A percentile compares a stretch with the other conserved stretches of the same genome.
These are phyloP conservation scores for Pseudogymnoascus sp. DNA, from an alignment of 2,329 filamentous ascomycete genomes.

Conservation along the genomic window DNA sequence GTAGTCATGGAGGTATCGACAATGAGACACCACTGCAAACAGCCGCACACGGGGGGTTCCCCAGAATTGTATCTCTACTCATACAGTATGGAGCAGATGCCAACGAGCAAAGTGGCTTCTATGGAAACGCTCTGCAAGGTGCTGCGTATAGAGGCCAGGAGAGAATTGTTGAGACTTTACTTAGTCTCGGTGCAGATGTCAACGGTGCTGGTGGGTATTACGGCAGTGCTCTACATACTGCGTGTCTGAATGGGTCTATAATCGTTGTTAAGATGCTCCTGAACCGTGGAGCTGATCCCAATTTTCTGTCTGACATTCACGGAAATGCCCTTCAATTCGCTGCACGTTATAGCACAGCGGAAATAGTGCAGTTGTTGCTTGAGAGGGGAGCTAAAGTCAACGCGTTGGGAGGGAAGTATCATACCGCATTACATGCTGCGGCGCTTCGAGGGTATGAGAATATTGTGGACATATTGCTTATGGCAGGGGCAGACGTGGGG, in stretches of 20 bases:
- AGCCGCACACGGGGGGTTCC: background rate
- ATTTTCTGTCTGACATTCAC: background rate
- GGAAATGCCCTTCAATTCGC: background rate
- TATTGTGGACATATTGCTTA: background rate
- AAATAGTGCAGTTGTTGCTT: slow-evolving; percentile 19
- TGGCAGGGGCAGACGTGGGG: background rate
- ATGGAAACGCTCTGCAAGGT: background rate
- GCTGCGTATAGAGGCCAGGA: background rate
- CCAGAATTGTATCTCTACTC: background rate
- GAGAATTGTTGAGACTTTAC: background rate
- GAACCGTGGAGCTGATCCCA: background rate
- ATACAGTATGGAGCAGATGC: background rate
- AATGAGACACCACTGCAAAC: background rate
- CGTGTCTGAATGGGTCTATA: background rate
- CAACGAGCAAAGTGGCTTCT: background rate
- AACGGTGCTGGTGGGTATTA: background rate
- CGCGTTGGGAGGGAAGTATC: background rate
- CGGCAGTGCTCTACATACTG: slow-evolving; percentile 4
- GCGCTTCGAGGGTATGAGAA: background rate
- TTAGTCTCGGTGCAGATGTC: background rate
- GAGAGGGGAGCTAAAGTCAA: slow-evolving; percentile 18
- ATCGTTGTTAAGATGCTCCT: background rate
- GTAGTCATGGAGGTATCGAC: background rate
- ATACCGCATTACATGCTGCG: slow-evolving; percentile 7
- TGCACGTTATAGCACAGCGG: background rate